Conservation (phyloP, 176 grass and related monocot species). For the Aegilops longissima region DNA sequence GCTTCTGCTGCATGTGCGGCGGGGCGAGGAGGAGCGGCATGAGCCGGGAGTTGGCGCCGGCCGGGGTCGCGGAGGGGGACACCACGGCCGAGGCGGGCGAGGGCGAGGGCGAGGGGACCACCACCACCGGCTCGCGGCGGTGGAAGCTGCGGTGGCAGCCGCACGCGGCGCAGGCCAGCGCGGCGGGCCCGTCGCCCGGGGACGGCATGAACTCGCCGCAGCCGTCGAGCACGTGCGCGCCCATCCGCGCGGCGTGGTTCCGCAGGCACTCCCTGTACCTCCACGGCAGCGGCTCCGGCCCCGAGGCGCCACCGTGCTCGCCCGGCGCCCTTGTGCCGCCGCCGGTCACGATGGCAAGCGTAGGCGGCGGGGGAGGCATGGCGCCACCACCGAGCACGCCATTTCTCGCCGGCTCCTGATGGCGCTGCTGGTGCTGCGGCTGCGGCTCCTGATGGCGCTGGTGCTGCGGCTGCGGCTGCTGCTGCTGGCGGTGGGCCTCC, state of each 20-base stretch:
- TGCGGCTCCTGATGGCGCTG: conserved; percentile 34
- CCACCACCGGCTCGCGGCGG: conserved; percentile 51
- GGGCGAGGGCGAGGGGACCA: neutral
- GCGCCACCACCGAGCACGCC: conserved; percentile 14
- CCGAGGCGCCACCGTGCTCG: neutral
- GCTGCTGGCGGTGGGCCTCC: conserved; percentile 27
- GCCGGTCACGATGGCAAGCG: neutral
- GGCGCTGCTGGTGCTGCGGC: conserved; percentile 10
- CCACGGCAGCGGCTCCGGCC: conserved; percentile 37
- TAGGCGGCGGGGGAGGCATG: neutral
- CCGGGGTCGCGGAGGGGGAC: conserved; percentile 9
- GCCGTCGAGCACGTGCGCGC: conserved; percentile 85
- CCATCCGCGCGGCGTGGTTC: conserved; percentile 84
- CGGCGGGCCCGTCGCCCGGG: conserved; percentile 22
- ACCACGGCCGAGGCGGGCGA: neutral
- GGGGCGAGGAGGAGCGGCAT: conserved; percentile 47
- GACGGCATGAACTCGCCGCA: conserved; percentile 96
- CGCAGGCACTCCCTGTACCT: conserved; percentile 81
- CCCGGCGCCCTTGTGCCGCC: neutral
- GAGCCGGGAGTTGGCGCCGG: conserved; percentile 25
- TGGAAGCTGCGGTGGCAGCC: conserved; percentile 99
- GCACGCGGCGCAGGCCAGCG: conserved; percentile 81
- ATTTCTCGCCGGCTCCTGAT: conserved; percentile 42
- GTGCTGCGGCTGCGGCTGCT: conserved; percentile 23
- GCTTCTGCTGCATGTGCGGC: conserved; percentile 46